Evolutionary conservation across 768 basidiomycete genomes (phyloP).

Genomic region (Hypholoma sublateritium): DNA sequence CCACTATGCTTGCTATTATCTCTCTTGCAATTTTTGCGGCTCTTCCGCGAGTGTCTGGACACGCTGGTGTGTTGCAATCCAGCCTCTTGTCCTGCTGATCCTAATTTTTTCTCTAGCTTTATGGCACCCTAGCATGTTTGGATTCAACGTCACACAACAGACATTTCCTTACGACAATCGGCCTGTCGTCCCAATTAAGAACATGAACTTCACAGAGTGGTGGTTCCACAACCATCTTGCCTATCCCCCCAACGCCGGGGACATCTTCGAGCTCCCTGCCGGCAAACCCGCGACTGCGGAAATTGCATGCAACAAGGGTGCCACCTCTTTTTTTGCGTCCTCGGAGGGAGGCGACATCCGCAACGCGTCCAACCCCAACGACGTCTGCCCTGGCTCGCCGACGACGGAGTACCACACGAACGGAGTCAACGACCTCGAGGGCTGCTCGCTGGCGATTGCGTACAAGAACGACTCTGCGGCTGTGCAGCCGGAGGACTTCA

Average conservation of each 20-base stretch:
- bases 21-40: conserved; percentile 15
- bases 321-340: conserved; percentile 55
- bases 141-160: conserved; percentile 62
- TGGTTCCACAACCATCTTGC: conserved; percentile 66
- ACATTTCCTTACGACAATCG: conserved; percentile 65
- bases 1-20: conserved; percentile 20
- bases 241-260: conserved; percentile 53
- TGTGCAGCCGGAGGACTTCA: conserved; percentile 68
- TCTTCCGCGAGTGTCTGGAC: conserved; percentile 26
- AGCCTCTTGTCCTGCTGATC: neutral
- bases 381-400: conserved; percentile 50
- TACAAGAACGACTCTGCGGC: conserved; percentile 61
- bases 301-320: conserved; percentile 59
- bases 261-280: conserved; percentile 61
- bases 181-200: conserved; percentile 46
- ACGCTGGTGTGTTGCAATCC: conserved; percentile 22
- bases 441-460: conserved; percentile 74
- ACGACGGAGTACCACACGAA: conserved; percentile 53
- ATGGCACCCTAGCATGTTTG: conserved; percentile 61
- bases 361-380: conserved; percentile 43
- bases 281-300: conserved; percentile 54
- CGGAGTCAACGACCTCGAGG: conserved; percentile 51
- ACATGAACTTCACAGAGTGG: conserved; percentile 54
- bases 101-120: conserved; percentile 33
- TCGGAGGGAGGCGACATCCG: conserved; percentile 55